phyloP scores from a whole-genome alignment of 2,329 filamentous ascomycete species.

The Aspergillus sp. region DNA sequence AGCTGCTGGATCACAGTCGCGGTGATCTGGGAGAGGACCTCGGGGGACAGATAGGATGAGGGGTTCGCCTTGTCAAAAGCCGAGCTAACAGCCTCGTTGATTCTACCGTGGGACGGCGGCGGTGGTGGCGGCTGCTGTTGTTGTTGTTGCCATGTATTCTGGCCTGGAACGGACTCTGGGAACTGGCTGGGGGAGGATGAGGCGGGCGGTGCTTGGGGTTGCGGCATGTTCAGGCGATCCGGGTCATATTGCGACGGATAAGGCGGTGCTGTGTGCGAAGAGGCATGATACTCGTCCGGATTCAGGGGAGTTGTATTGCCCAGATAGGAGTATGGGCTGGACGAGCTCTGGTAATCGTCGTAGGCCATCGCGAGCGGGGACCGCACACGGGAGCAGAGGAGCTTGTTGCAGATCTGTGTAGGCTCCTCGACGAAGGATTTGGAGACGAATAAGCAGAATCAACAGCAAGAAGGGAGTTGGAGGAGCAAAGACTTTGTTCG shows the following conservation, averaged over 20 bases:
- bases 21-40: constrained; percentile 61
- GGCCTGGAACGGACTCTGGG: constrained; percentile 19
- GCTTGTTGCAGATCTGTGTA: not conserved
- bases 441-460: not conserved
- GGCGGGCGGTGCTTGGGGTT: constrained; percentile 26
- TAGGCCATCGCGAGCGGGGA: constrained; percentile 36
- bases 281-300: constrained; percentile 21
- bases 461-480: not conserved
- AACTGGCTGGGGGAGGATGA: constrained; percentile 18
- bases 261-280: constrained; percentile 29
- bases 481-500: not conserved
- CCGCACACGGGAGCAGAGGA: not conserved
- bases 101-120: constrained; percentile 30
- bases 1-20: constrained; percentile 59
- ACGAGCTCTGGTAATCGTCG: constrained; percentile 38
- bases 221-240: constrained; percentile 36
- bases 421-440: not conserved
- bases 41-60: constrained; percentile 55
- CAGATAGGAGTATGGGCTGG: constrained; percentile 28
- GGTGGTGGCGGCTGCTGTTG: constrained; percentile 16
- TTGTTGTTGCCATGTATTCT: constrained; percentile 19
- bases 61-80: constrained; percentile 54
- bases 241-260: constrained; percentile 32
- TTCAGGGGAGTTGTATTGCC: constrained; percentile 23
- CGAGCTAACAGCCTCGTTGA: constrained; percentile 58